Base-by-base conservation (phyloP, 2,329 filamentous ascomycete genomes). In the Xylariaceae sp. region DNA sequence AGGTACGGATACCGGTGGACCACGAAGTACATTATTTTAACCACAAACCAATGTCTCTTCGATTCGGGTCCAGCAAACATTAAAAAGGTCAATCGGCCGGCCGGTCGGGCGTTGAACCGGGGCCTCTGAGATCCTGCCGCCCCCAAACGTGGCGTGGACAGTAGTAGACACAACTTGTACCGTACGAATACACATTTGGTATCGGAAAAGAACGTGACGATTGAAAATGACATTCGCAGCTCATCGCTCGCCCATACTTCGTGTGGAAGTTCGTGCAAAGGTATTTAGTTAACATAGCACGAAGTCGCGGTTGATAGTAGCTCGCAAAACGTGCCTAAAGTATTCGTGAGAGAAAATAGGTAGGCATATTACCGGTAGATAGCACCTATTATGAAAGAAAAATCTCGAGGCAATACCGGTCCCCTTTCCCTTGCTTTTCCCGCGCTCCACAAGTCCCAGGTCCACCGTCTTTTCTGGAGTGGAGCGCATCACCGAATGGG, bases 401-500 rank as follows among this genome's bases (percentile, higher is more conserved):
- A 10, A 40, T 48, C 43, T 21, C 32, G 29, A 40, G 22, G 45
- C 22, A 50, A 12, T 36, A 41, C 49, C 53, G 46, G 49, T 41
- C 53, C 36, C 47, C 8, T 36, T 18, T 6, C 42, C 41, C 47
- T 42, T 47, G 45, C 18, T 48, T 47, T 22, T 42, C 26, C 47
- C 21, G 46, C 26, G 41, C 43, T 43, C 49, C 32, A 43, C 36
- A 37, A 52, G 39, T 12, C 16, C 41, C 21, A 48, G 47, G 37
- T 45, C 34, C 36, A 41, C 47, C 37, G 30, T 19, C 39, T 41
- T 8, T 15, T n/a, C 19, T 18, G 13, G 26, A 41, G 41, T 43
- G 41, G 41, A 43, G 44, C 34, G 36, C 21, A 22, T 34, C 39
- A 42, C 43, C 57, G 42, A 57, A 53, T 54, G 37, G 32, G 51